A percentile compares a stretch with the other conserved stretches of the same genome.
phyloP scores from a whole-genome alignment of 1,284 basidiomycete genomes.

The Microbotryum saponariae region DNA sequence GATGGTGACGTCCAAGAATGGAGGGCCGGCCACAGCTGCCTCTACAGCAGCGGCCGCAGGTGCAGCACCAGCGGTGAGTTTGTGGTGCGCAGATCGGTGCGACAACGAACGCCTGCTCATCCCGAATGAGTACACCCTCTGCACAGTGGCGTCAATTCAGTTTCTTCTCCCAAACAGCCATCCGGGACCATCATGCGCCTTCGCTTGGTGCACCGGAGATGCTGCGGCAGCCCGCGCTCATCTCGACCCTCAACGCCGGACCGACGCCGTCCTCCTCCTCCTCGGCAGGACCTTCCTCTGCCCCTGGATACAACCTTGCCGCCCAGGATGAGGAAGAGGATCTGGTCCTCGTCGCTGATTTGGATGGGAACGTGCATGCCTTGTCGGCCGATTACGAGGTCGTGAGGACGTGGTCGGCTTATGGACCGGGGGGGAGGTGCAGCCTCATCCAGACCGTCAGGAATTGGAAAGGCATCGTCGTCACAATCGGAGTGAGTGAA shows the following conservation, averaged over 20 bases:
- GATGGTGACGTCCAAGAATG: too few relatives aligned
- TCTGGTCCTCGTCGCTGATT: constrained; percentile 66
- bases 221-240: constrained; percentile 13
- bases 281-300: neutral
- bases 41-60: too few relatives aligned
- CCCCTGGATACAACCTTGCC: neutral
- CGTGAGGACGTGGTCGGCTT: constrained; percentile 37
- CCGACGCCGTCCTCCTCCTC: constrained; percentile 1
- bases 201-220: constrained; percentile 2
- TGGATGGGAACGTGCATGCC: constrained; percentile 68
- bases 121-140: neutral
- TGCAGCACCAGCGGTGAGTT: too few relatives aligned
- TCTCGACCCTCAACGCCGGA: constrained; percentile 9
- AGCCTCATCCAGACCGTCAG: constrained; percentile 35
- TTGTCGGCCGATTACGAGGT: constrained; percentile 68
- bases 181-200: neutral
- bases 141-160: constrained; percentile 69
- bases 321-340: constrained; percentile 37
- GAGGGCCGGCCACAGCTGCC: too few relatives aligned
- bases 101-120: too few relatives aligned
- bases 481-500: constrained; percentile 69
- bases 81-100: too few relatives aligned
- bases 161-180: constrained; percentile 40
- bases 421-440: constrained; percentile 17
- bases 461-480: constrained; percentile 67